Evolutionary conservation across 305 asterid genomes (phyloP), one percentile per base, ranked within the genome.

Genomic region (Fraxinus baroniana): DNA sequence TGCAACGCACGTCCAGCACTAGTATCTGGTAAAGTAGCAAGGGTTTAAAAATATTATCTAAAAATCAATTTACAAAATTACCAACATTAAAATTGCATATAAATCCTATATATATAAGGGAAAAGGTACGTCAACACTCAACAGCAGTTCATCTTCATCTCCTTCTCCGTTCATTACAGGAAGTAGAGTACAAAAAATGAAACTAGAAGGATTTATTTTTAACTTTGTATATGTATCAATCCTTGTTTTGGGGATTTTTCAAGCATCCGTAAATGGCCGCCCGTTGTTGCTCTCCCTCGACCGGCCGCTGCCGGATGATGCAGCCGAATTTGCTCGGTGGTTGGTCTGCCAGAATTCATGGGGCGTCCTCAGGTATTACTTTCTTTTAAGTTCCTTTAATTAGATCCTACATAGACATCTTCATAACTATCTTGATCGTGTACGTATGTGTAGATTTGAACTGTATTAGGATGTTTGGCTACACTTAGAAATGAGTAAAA

Each of bases 281-380:
- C 89, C 87, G 66, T 79, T 90, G 84, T 76, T 84, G 85, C 68
- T 70, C 80, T 79, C 88, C 9, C 24, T 6, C 1, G 3, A 82
- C 55, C 85, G 97, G 82, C 98, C 98, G 3, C 84, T 75, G 57
- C 97, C 90, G 15, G 93, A 91, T 17, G 92, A 90, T 22, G 82
- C 91, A 64, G 97, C 94, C 24, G 66, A 85, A 78, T 95, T 93
- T 84, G 98, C 98, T 79, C 94, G 98, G 78, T 95, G 98, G 98
- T 70, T 93, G 84, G 98, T 91, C 81, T 91, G 95, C 77, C 97
- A 89, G 90, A 88, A 87, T 66, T 90, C 97, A 57, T 93, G 98
- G 98, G 98, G 98, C 1, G 97, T 92, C 35, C 95, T 95, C 84
- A 95, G 81, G 98, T 92, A 91, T 30, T 68, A 3, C 20, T 28